These are phyloP conservation scores for Herpotrichia juniperi DNA, from an alignment of 2,329 filamentous ascomycete genomes.

Conservation along the genomic window DNA sequence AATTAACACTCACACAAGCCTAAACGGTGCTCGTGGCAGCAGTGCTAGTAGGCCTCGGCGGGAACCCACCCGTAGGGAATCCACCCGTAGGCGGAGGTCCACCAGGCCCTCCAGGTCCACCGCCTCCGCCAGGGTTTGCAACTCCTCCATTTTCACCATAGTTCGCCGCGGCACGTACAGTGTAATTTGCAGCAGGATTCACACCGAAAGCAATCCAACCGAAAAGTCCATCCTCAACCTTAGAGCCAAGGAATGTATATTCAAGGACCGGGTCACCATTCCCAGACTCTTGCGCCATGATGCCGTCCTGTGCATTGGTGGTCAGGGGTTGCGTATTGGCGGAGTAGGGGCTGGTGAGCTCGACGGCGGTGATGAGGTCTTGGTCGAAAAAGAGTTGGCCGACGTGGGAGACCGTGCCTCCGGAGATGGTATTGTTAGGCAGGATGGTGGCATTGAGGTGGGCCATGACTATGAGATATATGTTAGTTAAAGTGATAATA, in stretches of 20 bases:
- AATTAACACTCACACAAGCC: too few relatives aligned
- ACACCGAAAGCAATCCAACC: conserved; percentile 28
- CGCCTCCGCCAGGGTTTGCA: not conserved
- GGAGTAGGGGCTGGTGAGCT: conserved; percentile 49
- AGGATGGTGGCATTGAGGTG: conserved; percentile 42
- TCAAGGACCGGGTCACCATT: conserved; percentile 61
- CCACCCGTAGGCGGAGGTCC: not conserved
- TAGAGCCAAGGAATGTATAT: conserved; percentile 61
- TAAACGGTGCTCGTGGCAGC: not conserved
- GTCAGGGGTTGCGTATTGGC: conserved; percentile 50
- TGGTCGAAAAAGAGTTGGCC: conserved; percentile 71
- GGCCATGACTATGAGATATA: conserved; percentile 36
- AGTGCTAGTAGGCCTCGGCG: too few relatives aligned
- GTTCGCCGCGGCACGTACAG: conserved; percentile 21
- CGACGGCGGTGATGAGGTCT: conserved; percentile 58
- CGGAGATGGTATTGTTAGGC: conserved; percentile 56
- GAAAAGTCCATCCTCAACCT: conserved; percentile 29
- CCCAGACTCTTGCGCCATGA: conserved; percentile 55
- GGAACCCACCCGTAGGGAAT: too few relatives aligned
- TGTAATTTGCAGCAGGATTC: conserved; percentile 12
- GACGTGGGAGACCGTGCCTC: conserved; percentile 60
- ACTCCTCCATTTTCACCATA: conserved; percentile 8
- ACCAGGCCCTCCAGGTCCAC: not conserved
- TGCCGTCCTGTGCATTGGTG: conserved; percentile 56
- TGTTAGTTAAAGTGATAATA: not conserved